These are phyloP conservation scores for Chamaecrista fasciculata DNA, from an alignment of 306 rosid species.

Conservation along the genomic window DNA sequence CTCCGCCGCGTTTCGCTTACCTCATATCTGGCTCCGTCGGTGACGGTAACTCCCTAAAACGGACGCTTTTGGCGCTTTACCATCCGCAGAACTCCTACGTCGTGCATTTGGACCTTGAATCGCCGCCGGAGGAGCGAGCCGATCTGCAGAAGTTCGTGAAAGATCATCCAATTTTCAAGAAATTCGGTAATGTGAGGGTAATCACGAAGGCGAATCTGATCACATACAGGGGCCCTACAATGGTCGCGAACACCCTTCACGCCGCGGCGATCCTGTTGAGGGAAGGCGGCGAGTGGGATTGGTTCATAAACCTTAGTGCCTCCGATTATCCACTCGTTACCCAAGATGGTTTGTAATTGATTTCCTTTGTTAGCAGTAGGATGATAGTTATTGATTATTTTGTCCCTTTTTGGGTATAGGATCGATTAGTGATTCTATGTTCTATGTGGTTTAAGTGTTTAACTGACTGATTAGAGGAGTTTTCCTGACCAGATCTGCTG, in stretches of 20 bases:
- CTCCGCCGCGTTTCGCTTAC: conserved; percentile 67
- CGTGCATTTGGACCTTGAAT: conserved; percentile 64
- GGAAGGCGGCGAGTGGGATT: conserved; percentile 74
- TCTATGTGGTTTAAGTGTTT: not conserved
- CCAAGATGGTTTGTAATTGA: conserved; percentile 55
- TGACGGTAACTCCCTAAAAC: conserved; percentile 51
- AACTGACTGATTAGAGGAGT: conserved; percentile 16
- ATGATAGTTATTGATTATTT: conserved; percentile 46
- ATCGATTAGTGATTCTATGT: conserved; percentile 38
- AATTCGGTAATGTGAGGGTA: conserved; percentile 52
- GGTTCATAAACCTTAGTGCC: conserved; percentile 77
- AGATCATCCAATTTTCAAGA: conserved; percentile 38
- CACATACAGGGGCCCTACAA: conserved; percentile 68
- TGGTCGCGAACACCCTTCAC: conserved; percentile 76
- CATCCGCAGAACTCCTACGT: conserved; percentile 61
- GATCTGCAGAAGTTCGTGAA: conserved; percentile 55
- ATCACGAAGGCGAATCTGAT: conserved; percentile 66
- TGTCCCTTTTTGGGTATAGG: conserved; percentile 19
- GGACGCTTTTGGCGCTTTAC: conserved; percentile 66
- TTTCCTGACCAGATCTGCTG: conserved; percentile 55
- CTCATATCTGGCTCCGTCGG: conserved; percentile 62
- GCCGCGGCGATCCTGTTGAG: conserved; percentile 65
- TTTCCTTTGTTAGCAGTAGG: conserved; percentile 15
- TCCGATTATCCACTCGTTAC: conserved; percentile 75
- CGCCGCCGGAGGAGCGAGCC: conserved; percentile 54